Percentiles rank a stretch among this genome's conserved stretches.
These are phyloP conservation scores for Aspergillus niger DNA, from an alignment of 2,329 filamentous ascomycete genomes.

Conservation along the genomic window DNA sequence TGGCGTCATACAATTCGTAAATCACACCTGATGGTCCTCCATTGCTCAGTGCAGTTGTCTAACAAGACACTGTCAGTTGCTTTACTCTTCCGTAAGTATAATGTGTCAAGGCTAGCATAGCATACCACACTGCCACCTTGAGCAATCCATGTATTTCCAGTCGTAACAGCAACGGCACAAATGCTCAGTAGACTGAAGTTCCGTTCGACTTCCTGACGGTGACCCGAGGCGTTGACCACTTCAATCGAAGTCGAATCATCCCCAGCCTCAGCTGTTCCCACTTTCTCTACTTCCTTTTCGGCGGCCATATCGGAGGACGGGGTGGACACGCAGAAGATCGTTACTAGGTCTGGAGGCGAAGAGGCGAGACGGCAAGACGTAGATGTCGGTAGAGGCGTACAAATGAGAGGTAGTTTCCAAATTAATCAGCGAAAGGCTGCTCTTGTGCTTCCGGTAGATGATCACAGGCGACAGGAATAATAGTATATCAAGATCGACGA, in stretches of 20 bases:
- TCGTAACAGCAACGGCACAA: slow-evolving; percentile 61
- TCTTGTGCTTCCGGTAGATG: neutral
- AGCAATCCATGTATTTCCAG: slow-evolving; percentile 67
- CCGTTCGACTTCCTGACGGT: slow-evolving; percentile 63
- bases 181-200: slow-evolving; percentile 64
- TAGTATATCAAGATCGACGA: neutral
- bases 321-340: neutral
- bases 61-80: neutral
- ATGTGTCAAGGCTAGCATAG: no score
- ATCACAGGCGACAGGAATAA: neutral
- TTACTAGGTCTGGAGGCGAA: neutral
- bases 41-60: slow-evolving; percentile 58
- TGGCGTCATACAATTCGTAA: slow-evolving; percentile 57
- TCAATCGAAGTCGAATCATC: slow-evolving; percentile 38
- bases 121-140: slow-evolving; percentile 63
- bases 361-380: neutral
- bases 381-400: neutral
- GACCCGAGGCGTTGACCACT: slow-evolving; percentile 64
- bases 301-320: slow-evolving; percentile 18
- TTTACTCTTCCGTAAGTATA: no score
- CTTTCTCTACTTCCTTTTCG: slow-evolving; percentile 26
- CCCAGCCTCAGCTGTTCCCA: slow-evolving; percentile 24
- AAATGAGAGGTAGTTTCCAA: neutral
- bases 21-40: slow-evolving; percentile 64
- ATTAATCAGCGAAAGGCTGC: neutral